Evolutionary conservation across 257 asterid species (phyloP).

Genomic region (Nicotiana obtusifolia): DNA sequence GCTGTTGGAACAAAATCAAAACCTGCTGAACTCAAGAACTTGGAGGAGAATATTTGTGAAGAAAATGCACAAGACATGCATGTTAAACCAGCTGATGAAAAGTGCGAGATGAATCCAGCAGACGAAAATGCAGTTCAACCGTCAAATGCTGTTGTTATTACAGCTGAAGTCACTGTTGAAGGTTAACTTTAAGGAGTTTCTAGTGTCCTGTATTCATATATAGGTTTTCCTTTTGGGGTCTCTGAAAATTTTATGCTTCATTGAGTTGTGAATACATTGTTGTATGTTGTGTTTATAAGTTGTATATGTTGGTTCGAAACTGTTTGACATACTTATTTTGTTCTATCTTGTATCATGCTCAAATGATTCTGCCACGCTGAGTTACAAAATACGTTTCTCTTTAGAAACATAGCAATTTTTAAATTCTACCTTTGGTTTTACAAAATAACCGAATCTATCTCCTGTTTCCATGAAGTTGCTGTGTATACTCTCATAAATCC

Average conservation of each 20-base stretch:
- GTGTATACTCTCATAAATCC: too few relatives aligned
- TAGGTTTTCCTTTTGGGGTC: background rate
- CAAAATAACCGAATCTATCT: too few relatives aligned
- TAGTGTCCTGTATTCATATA: background rate
- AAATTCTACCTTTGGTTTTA: background rate
- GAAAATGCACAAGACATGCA: constrained; percentile 18
- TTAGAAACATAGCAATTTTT: background rate
- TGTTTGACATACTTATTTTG: background rate
- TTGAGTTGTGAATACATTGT: constrained; percentile 19
- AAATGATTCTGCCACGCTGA: background rate
- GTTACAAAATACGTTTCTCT: background rate
- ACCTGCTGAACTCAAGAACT: constrained; percentile 18
- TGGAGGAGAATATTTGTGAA: constrained; percentile 10
- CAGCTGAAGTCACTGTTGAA: constrained; percentile 38
- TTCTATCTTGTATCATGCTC: background rate
- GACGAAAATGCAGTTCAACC: constrained; percentile 14
- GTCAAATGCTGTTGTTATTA: constrained; percentile 18
- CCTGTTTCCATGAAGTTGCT: too few relatives aligned
- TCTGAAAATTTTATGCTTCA: background rate
- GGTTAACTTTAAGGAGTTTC: constrained; percentile 20
- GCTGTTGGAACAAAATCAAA: constrained; percentile 25
- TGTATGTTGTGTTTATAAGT: constrained; percentile 5
- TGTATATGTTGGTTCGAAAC: background rate
- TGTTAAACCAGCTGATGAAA: constrained; percentile 18
- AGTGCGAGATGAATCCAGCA: constrained; percentile 10